A percentile compares a stretch with the other conserved stretches of the same genome.
phyloP scores from a whole-genome alignment of 306 rosid species.

The Begonia peltatifolia region DNA sequence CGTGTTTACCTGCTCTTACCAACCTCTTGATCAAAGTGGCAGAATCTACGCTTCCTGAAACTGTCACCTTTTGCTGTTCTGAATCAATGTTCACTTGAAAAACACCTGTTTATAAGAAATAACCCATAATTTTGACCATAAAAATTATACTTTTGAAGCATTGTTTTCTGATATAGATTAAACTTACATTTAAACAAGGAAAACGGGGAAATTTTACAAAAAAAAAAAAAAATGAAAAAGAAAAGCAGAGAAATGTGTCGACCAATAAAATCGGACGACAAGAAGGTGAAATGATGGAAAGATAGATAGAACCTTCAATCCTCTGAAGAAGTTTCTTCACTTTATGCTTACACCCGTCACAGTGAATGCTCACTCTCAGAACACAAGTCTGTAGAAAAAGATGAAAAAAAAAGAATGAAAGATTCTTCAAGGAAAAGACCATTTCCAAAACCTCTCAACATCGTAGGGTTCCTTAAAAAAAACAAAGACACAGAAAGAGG shows the following conservation, averaged over 20 bases:
- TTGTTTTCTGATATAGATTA: neutral
- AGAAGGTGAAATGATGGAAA: constrained; percentile 6
- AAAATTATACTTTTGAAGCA: neutral
- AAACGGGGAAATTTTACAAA: neutral
- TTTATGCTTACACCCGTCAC: constrained; percentile 98
- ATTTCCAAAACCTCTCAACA: too few relatives aligned
- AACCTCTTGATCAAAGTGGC: constrained; percentile 61
- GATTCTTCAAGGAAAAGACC: constrained; percentile 7
- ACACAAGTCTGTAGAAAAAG: constrained; percentile 52
- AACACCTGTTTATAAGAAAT: constrained; percentile 37
- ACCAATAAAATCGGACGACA: constrained; percentile 6
- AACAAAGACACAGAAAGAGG: constrained; percentile 13
- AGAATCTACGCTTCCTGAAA: constrained; percentile 64
- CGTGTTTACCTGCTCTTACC: constrained; percentile 65
- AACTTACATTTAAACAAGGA: neutral
- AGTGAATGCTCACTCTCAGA: constrained; percentile 89
- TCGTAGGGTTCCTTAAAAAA: constrained; percentile 18
- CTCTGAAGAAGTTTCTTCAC: constrained; percentile 95
- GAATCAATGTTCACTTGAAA: constrained; percentile 62
- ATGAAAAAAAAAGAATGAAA: neutral
- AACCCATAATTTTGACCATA: neutral
- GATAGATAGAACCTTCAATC: constrained; percentile 59
- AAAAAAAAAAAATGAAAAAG: neutral
- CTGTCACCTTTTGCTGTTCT: constrained; percentile 80
- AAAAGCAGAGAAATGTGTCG: neutral